A percentile compares a stretch with the other conserved stretches of the same genome.
Conservation (phyloP, 805 yeast genomes). For the Blastobotrys muscicola region DNA sequence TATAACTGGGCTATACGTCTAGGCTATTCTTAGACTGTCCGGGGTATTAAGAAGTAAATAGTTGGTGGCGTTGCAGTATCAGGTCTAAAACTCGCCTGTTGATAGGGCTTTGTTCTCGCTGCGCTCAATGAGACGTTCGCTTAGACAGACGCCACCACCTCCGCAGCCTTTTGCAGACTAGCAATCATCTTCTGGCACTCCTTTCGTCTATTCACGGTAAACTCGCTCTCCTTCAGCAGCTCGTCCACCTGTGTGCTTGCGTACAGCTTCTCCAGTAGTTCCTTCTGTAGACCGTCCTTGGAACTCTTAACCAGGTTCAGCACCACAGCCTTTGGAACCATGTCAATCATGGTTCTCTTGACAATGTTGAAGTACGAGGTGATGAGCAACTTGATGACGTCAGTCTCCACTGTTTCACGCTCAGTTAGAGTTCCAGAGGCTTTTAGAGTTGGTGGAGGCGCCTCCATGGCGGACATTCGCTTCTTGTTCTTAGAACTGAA, state of each 20-base stretch:
- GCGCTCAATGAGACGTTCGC: not conserved
- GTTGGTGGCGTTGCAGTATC: too few relatives aligned
- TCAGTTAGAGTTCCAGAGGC: constrained; percentile 91
- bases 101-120: not conserved
- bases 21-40: not conserved
- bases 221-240: constrained; percentile 82
- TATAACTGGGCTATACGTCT: too few relatives aligned
- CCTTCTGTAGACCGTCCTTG: constrained; percentile 83
- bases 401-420: constrained; percentile 94
- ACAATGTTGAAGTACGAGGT: constrained; percentile 87
- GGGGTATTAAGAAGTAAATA: not conserved
- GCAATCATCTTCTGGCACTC: constrained; percentile 95
- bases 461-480: constrained; percentile 90
- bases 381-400: constrained; percentile 87
- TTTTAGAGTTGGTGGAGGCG: constrained; percentile 90
- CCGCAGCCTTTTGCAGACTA: constrained; percentile 79
- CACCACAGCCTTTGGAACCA: constrained; percentile 94
- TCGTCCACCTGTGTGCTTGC: constrained; percentile 58
- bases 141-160: constrained; percentile 70
- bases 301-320: constrained; percentile 77
- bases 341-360: constrained; percentile 84
- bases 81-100: too few relatives aligned
- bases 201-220: constrained; percentile 86
- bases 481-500: constrained; percentile 88
- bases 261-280: constrained; percentile 77